Evolutionary conservation across 306 rosid species (phyloP), one percentile per base, ranked within the genome.

Genomic region (Heteromeles arbutifolia): DNA sequence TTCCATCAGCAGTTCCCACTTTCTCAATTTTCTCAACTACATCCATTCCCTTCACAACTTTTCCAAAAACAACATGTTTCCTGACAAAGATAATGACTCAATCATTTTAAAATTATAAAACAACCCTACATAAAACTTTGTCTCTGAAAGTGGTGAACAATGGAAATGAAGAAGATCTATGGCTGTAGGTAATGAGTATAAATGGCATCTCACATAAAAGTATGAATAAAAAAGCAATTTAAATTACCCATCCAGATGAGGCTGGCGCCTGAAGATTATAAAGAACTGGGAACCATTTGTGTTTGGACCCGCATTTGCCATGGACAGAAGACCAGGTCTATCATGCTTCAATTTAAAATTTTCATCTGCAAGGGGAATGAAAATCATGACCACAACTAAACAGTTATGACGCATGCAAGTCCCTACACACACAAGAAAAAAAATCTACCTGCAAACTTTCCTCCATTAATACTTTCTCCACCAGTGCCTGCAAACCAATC

Each of bases 281-380:
- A 96, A 96, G 85, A 96, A 96, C 82, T 96, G 99, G 56, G 99
- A 92, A 64, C 98, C 99, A 83, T 96, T 96, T 77, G 98, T 90
- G 85, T 96, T 88, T 72, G 93, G 96, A 44, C 99, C 98, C 52
- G 90, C 82, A 85, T 96, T 96, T 76, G 99, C 99, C 99, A 96
- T 92, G 62, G 98, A 96, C 77, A 96, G 92, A 76, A 92, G 15
- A 67, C 99, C 99, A 37, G 93, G 91, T 74, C 86, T 92, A 82
- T 90, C 97, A 82, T 96, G 99, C 82, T 83, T 83, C 70, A 89
- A 80, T 74, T 59, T 87, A 82, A 96, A 89, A 84, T 89, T 88
- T 84, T 96, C 99, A 85, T 96, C 99, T 96, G 90, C 89, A 88
- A 65, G 69, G 54, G 73, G 45, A 73, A 74, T 37, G 59, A 66